Evolutionary conservation across 441 rosid genomes (phyloP), one percentile per base, ranked within the genome.

Genomic region (Brassica hybrid): DNA sequence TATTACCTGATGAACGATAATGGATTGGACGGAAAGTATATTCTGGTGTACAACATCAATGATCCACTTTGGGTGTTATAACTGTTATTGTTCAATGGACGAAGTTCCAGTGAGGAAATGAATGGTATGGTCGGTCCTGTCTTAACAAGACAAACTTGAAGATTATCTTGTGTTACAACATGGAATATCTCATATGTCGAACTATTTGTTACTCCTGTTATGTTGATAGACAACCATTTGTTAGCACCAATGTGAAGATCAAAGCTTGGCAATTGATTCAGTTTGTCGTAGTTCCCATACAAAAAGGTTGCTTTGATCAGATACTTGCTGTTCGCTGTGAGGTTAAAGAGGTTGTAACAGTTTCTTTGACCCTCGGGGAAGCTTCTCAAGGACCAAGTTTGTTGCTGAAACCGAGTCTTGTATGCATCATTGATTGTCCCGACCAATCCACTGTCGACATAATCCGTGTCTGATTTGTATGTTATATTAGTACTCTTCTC

Each of bases 21-120:
- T 7, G 58, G 58, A 79, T 74, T 1, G 7, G 67, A 3, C 59
- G 81, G 4, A 17, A 86, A 38, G 23, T 83, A 85, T 1, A 50
- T 1, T 66, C 83, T 34, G 6, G 6, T n/a, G 6, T 12, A 43
- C 3, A 12, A 21, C 13, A 13, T 19, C 34, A 88, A 65, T 1
- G 89, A 83, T 17, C 82, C 87, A 25, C 72, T 64, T 58, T 76
- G 61, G 0, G 88, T 79, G 0, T 1, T 1, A 11, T 86, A 90
- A n/a, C 68, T 50, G 0, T 2, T 0, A 34, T 72, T 79, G 2
- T 27, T 48, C 76, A 88, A 27, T 6, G 65, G 85, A 68, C 91
- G 86, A 1, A 85, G 21, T 43, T 91, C 89, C 0, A 89, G 23
- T 0, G 85, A 78, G 1, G 96, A 86, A 72, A 89, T 84, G 67